Percentiles rank a stretch among this genome's conserved stretches.
phyloP scores from a whole-genome alignment of 352 stramenopile genomes.

The Globisporangium emineosum region DNA sequence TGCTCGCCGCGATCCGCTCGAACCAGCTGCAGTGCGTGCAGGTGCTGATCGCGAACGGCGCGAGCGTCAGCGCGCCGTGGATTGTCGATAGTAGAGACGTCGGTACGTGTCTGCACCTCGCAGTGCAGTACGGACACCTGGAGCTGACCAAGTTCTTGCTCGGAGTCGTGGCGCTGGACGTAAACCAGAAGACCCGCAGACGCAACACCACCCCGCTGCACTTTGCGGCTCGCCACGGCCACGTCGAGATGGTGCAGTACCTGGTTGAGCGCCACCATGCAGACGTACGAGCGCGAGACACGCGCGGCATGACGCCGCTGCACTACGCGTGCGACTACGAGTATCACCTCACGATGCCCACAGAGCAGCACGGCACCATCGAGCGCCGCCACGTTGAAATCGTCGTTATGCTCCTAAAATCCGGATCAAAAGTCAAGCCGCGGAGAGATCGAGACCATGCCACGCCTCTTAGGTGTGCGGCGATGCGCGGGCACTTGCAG shows the following conservation, averaged over 20 bases:
- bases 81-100: constrained; percentile 2
- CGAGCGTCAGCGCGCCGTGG: constrained; percentile 18
- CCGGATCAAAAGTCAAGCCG: constrained; percentile 22
- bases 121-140: constrained; percentile 25
- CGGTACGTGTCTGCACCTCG: constrained; percentile 33
- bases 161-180: constrained; percentile 20
- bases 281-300: constrained; percentile 24
- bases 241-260: constrained; percentile 21
- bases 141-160: constrained; percentile 26
- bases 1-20: constrained; percentile 27
- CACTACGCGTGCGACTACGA: constrained; percentile 34
- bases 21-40: constrained; percentile 35
- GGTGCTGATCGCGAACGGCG: constrained; percentile 30
- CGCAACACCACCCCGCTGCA: constrained; percentile 19
- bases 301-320: constrained; percentile 35
- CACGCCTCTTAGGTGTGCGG: constrained; percentile 32
- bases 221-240: constrained; percentile 20
- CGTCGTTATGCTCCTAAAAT: constrained; percentile 20
- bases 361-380: constrained; percentile 15
- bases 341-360: constrained; percentile 18
- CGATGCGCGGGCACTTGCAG: constrained; percentile 26
- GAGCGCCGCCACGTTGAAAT: constrained; percentile 24
- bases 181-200: constrained; percentile 13
- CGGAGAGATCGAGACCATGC: constrained; percentile 18
- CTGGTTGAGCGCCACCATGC: constrained; percentile 24